Base-by-base conservation (phyloP, 345 rosid species). In the Adansonia digitata region DNA sequence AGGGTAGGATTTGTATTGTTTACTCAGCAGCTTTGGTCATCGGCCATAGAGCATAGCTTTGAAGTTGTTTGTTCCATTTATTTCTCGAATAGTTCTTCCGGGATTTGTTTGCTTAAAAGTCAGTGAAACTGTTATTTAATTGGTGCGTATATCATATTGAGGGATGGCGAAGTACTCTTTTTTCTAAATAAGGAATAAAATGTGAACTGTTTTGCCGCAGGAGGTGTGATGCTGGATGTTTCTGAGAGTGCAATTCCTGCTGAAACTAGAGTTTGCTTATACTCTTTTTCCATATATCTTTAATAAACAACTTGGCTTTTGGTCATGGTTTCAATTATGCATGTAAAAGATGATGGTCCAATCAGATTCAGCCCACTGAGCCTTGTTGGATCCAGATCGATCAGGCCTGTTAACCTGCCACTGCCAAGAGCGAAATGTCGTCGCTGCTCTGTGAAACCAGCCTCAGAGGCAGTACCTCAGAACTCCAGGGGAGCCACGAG, bases 1-100 rank as follows among this genome's bases (percentile, higher is more conserved):
- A 82, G 86, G 59, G 40, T 75, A 68, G 80, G 77, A 52, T 56
- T n/a, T 31, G 40, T 14, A 60, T n/a, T 60, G 75, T 27, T 77
- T 26, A 55, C 59, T 70, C 20, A 20, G 51, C 59, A 29, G 37
- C 64, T 74, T 57, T 62, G 74, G 69, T 75, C 40, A 8, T 55
- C 42, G 66, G 68, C 56, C 83, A 49, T 49, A 37, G 56, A 72
- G 62, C 68, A 45, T 52, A 71, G 59, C 10, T 37, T 70, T 35
- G 69, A 5, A 69, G 20, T 79, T 70, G 64, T 51, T 73, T 79
- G 83, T 69, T 52, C 74, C 66, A 35, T 81, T 42, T 72, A 75
- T 77, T 72, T 74, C 49, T 34, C 68, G 43, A 45, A 72, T 60
- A 72, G 12, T 45, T 73, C n/a, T 73, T 46, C 27, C 43, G 7